A percentile compares a stretch with the other conserved stretches of the same genome.
Evolutionary conservation across 2,329 filamentous ascomycete species (phyloP).

Genomic region (Aspergillus terreus): DNA sequence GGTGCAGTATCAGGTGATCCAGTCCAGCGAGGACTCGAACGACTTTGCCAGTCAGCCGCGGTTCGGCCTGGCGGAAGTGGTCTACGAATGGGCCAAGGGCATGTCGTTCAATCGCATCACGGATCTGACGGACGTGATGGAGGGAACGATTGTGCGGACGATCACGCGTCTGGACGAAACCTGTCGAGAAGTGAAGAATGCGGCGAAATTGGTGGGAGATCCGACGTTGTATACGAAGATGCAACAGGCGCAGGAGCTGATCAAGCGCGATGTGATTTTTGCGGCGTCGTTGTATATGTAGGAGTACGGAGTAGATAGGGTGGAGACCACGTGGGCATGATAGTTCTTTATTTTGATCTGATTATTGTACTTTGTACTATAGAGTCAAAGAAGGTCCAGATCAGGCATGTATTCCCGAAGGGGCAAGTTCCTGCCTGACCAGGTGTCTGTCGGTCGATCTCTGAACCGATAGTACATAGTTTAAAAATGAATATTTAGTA

Average conservation of each 20-base stretch:
- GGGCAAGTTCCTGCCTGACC: neutral
- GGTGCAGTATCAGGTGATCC: constrained; percentile 85
- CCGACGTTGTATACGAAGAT: constrained; percentile 93
- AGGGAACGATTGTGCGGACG: constrained; percentile 93
- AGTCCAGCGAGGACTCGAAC: constrained; percentile 83
- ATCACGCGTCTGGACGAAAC: constrained; percentile 94
- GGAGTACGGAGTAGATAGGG: neutral
- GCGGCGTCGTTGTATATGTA: constrained; percentile 86
- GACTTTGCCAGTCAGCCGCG: constrained; percentile 84
- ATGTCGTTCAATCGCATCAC: constrained; percentile 99
- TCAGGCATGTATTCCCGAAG: neutral
- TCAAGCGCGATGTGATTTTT: constrained; percentile 91
- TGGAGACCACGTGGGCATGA: constrained; percentile 3
- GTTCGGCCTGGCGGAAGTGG: constrained; percentile 94
- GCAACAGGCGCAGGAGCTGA: constrained; percentile 95
- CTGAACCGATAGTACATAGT: neutral
- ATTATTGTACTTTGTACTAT: neutral
- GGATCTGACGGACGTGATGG: constrained; percentile 89
- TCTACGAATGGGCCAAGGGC: constrained; percentile 96
- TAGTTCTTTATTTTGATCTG: neutral
- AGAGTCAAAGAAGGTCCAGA: neutral
- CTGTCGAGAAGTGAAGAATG: constrained; percentile 95
- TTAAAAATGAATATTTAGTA: neutral
- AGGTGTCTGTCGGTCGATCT: neutral
- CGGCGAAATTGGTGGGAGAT: constrained; percentile 90